These are phyloP conservation scores for Aspergillus steynii DNA, from an alignment of 495 filamentous ascomycete species.

Conservation along the genomic window DNA sequence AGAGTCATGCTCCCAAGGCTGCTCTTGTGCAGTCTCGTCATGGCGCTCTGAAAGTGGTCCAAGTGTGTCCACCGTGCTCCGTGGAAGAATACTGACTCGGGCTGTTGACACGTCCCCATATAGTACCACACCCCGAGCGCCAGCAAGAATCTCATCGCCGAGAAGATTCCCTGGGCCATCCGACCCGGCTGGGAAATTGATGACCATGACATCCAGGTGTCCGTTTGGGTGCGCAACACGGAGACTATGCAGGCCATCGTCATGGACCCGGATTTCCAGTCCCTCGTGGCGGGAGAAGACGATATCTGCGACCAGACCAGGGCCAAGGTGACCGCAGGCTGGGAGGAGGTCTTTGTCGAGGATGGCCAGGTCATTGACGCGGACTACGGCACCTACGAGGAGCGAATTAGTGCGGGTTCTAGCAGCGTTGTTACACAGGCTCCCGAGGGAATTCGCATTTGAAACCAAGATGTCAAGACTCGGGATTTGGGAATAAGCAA, in stretches of 20 bases:
- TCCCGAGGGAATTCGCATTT: neutral
- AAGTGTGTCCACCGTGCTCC: neutral
- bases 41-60: neutral
- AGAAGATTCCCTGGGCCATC: constrained; percentile 5
- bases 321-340: neutral
- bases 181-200: constrained; percentile 1
- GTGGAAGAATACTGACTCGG: neutral
- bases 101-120: too few relatives aligned
- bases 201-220: constrained; percentile 4
- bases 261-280: constrained; percentile 6
- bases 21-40: neutral
- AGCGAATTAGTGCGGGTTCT: neutral
- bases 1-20: neutral
- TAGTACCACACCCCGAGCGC: neutral
- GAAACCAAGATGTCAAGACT: neutral
- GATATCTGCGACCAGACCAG: neutral
- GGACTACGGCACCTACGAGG: neutral
- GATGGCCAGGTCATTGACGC: neutral
- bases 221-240: neutral
- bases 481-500: neutral
- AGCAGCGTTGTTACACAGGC: neutral
- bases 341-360: neutral
- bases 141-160: neutral
- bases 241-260: constrained; percentile 5
- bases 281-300: neutral